Evolutionary conservation across 2,329 filamentous ascomycete genomes (phyloP).

Genomic region (Ceratocystis cacaofunesta): DNA sequence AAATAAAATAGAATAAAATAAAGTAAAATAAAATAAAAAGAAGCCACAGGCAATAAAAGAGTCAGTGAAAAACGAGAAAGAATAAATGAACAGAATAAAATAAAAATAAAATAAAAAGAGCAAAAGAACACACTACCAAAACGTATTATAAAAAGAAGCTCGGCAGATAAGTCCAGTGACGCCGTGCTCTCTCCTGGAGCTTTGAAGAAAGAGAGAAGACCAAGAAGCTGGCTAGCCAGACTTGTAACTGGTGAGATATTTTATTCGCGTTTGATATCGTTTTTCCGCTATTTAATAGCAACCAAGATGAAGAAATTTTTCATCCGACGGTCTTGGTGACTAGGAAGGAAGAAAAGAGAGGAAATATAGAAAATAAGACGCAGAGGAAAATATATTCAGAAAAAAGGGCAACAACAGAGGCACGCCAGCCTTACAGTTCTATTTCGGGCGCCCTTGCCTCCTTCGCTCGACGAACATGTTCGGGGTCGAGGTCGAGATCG

Average conservation of each 20-base stretch:
- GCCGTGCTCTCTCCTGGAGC: background rate
- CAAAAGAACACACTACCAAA: background rate
- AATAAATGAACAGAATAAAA: background rate
- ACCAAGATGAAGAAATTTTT: background rate
- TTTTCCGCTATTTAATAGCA: background rate
- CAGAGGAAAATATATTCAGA: background rate
- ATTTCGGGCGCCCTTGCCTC: background rate
- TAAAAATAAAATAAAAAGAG: too few relatives aligned
- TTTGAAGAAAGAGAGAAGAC: background rate
- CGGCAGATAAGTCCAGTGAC: background rate
- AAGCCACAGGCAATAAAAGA: too few relatives aligned
- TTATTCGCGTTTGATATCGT: background rate
- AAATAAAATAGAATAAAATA: background rate
- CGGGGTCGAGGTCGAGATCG: background rate
- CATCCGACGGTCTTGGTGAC: background rate
- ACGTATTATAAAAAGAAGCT: background rate
- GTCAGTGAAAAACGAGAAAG: too few relatives aligned
- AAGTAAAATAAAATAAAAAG: background rate
- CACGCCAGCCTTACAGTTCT: background rate
- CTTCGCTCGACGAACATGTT: background rate
- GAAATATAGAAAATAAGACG: background rate
- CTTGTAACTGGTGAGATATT: conserved; percentile 4
- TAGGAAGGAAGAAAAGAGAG: background rate
- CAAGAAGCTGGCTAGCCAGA: background rate
- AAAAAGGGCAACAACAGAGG: background rate